Evolutionary conservation across 169 alveolate genomes (phyloP), one percentile per base, ranked within the genome.

Genomic region (Cryptosporidium bovis): DNA sequence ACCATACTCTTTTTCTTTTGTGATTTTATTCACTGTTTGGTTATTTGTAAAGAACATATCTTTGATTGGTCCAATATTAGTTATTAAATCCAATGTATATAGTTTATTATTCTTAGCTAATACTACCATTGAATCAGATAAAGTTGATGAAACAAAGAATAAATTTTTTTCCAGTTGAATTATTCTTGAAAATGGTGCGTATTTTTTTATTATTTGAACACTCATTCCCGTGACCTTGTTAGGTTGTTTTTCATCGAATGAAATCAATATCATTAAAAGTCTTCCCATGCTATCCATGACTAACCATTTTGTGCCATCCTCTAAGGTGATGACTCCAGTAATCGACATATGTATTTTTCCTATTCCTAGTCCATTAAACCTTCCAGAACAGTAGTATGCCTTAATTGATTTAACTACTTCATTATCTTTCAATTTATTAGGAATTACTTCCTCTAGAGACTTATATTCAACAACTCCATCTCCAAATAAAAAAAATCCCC

Each of bases 161-260:
- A 77, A 20, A 77, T 77, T 62, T 1, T 27, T 24, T 13, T 51
- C 60, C 18, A 77, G 48, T 27, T 56, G 34, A 27, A 62, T 27
- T 0, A 77, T 60, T 48, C 69, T 62, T n/a, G 87, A 77, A 56
- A 77, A 77, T 62, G 87, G 87, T 24, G 87, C 58, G 64, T 60
- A 77, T 18, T 66, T 51, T 18, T 62, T 62, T 3, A 77, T 29
- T 31, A 60, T 55, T 36, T 60, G 56, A 24, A 77, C 31, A 20
- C 51, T n/a, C 10, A 77, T 62, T 16, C 50, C 71, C 8, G 34
- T 64, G 20, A 77, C 51, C 27, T 62, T 77, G 33, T 60, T 56
- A 2, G 27, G 18, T 24, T 69, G 55, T 31, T 77, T 20, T 27
- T 36, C 71, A 3, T 77, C 71, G 56, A 24, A 77, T 1, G 51